Base-by-base conservation (phyloP, 805 yeast genomes). In the Wickerhamiella domercqiae region DNA sequence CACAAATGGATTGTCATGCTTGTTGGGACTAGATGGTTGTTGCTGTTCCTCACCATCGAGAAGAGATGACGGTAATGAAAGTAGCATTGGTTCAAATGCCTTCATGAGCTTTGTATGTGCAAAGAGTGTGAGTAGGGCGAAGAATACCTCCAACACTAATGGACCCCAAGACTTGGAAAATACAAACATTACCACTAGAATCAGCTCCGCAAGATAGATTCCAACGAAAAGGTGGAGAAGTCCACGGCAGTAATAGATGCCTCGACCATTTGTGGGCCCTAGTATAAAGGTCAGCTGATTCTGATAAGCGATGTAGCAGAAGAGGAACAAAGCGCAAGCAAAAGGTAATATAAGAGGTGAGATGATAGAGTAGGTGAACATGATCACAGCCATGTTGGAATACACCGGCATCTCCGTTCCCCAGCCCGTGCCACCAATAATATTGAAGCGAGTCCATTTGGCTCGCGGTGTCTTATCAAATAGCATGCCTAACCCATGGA, bases 81-180 rank as follows among this genome's bases (percentile, higher is more conserved):
- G 46, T 43, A 77, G 51, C 53, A 84, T 62, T 9, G 68, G 64
- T 39, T 68, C 76, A 53, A 83, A 81, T 0, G 95, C 82, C 6
- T 52, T 43, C 44, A 67, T 71, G 53, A 87, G 56, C 44, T 72
- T 68, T 21, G 71, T 14, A 50, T 87, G 95, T 41, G 71, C 65
- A 52, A 81, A 76, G 3, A 69, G 68, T 0, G 96, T 82, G 46
- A 67, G 57, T 6, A 67, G 70, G 11, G 82, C 50, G 30, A 78
- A 64, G 36, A 86, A 64, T 1, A 73, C 75, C 55, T 79, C 81
- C 38, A 87, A 59, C 3, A 76, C 80, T 45, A 84, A 67, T 26
- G 95, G 93, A 32, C 95, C 97, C 95, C 95, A 87, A 30, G 93
- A 78, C 64, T 82, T 82, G 43, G 93, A 84, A 39, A 87, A 93